phyloP scores from a whole-genome alignment of 2,329 filamentous ascomycete genomes.

The Diaporthe citriasiana region DNA sequence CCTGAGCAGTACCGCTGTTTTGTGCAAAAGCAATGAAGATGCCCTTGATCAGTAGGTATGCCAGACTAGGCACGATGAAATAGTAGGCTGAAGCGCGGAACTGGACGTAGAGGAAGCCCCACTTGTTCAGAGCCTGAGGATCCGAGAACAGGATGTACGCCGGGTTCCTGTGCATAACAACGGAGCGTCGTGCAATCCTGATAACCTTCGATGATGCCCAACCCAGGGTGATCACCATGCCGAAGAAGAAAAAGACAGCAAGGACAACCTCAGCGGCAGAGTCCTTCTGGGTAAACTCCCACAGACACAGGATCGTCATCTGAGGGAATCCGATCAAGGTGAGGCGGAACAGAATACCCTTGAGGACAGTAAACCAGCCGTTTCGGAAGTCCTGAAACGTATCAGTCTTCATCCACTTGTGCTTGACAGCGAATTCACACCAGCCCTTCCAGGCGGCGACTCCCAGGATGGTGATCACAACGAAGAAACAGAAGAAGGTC shows the following conservation, averaged over 20 bases:
- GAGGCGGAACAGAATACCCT: constrained; percentile 93
- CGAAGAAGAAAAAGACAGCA: constrained; percentile 89
- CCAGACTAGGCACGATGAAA: constrained; percentile 85
- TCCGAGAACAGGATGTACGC: constrained; percentile 98
- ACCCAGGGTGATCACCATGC: constrained; percentile 80
- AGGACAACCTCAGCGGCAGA: constrained; percentile 89
- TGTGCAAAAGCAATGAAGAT: constrained; percentile 91
- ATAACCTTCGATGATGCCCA: constrained; percentile 95
- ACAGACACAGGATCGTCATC: constrained; percentile 90
- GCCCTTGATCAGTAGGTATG: constrained; percentile 87
- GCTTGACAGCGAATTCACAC: constrained; percentile 82
- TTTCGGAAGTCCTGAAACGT: constrained; percentile 95
- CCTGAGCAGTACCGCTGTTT: constrained; percentile 78
- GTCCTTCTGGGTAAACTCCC: constrained; percentile 91
- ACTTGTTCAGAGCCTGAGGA: constrained; percentile 94
- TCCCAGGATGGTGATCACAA: constrained; percentile 78
- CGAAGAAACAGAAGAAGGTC: constrained; percentile 89
- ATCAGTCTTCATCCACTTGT: constrained; percentile 83
- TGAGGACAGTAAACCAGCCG: constrained; percentile 91
- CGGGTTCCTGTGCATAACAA: constrained; percentile 93
- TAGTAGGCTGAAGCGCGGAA: constrained; percentile 97
- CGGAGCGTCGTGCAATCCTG: constrained; percentile 87
- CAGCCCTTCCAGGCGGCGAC: constrained; percentile 85
- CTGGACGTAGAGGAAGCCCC: constrained; percentile 97
- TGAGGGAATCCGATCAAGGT: constrained; percentile 93